Base-by-base conservation (phyloP, 2,329 filamentous ascomycete species). In the Talaromyces pinophilus region DNA sequence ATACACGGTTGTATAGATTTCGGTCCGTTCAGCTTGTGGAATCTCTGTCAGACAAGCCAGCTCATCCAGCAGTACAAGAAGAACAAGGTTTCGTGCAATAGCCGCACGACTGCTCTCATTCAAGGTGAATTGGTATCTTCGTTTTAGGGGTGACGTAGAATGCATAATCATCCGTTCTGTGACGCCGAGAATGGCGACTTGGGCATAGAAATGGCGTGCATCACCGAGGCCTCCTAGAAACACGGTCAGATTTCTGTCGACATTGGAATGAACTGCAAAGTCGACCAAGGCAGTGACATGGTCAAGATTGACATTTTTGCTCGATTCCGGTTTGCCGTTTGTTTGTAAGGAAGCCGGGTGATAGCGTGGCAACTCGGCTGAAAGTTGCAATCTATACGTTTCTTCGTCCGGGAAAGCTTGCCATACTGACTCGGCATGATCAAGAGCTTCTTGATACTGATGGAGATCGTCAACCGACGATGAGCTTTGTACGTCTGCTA, bases 141-240 rank as follows among this genome's bases (percentile, higher is more conserved):
- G 62, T 50, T 65, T 64, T 25, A 50, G 38, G 13, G 46, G 57
- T 2, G 48, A 25, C 22, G 59, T 42, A 25, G 63, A 22, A 22
- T 54, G 44, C 17, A 54, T 19, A 35, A 44, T 8, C 57, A 67
- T 59, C 6, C 66, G 66, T 52, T 67, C 66, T 0, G 63, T 38
- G 35, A 38, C 60, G 55, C 62, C 61, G n/a, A 65, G 62, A 42
- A 63, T 57, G 25, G 63, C 66, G 11, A 67, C 28, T 30, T 65
- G 62, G 25, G 63, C 63, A 40, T 62, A 67, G 19, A 67, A 65
- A 38, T 67, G 66, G 15, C 66, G 66, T 5, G 63, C 66, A 22
- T 67, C 66, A 5, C 66, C 63, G 48, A 67, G 19, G 19, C 66
- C 59, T 22, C 63, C 66, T 7, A 65, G 48, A 13, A 67, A 67